Evolutionary conservation across 2,329 filamentous ascomycete species (phyloP), one percentile per base, ranked within the genome.

Genomic region (Chrysoporthe cubensis): DNA sequence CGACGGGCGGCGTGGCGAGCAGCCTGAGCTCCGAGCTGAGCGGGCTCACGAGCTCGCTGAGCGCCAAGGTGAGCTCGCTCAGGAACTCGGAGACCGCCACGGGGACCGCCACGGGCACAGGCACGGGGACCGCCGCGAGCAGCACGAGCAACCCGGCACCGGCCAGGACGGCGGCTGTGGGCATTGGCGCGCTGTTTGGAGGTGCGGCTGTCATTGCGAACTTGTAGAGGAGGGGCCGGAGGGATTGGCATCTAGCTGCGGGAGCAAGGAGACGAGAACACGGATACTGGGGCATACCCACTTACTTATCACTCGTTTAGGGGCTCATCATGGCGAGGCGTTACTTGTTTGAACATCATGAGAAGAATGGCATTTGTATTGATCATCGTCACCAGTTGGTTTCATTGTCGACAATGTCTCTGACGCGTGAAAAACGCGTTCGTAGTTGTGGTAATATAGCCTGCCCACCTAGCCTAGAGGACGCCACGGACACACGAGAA

Each of bases 181-280:
- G 79, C 26, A 74, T 85, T 59, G 82, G 82, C 43, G 82, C 82
- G 34, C 76, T 85, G 67, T 75, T 84, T 61, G 83, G 82, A 34
- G 83, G 82, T 72, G 81, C 80, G 3, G 83, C 81, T 62, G 67
- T 83, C 62, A 71, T 83, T 60, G 78, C 75, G 73, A 83, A 83
- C 77, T 66, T 84, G 73, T 84, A 82, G 78, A 72, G 58, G 67
- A 37, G 59, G 60, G n/a, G 13, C 11, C 34, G 40, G 9, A 43
- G 42, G 13, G 26, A 32, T 32, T 5, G 1, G 21, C 34, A 3
- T n/a, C 1, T 1, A 46, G 14, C 13, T 32, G 56, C 32, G 26
- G 50, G 26, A 40, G 21, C 11, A 26, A 40, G 18, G 14, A 26
- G 37, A n/a, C 8, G 9, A 42, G 32, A n/a, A 5, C n/a, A n/a